Evolutionary conservation across 257 asterid species (phyloP), one percentile per base, ranked within the genome.

Genomic region (Prunella vulgaris): DNA sequence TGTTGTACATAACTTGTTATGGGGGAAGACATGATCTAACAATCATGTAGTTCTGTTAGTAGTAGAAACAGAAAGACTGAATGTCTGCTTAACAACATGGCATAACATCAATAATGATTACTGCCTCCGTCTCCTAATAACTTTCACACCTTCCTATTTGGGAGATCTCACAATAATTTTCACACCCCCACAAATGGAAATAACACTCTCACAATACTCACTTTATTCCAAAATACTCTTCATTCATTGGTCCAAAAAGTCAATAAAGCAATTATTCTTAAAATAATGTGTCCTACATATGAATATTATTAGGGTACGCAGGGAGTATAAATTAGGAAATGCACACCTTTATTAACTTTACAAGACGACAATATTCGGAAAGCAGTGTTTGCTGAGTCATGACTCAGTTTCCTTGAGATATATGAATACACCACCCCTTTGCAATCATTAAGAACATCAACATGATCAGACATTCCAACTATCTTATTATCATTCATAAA

Each of bases 381-480:
- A 37, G 86, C 92, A 56, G 62, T 73, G 81, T 90, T 81, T 40
- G 96, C 92, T 68, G 82, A 76, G 56, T 86, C 97, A 65, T 75
- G 82, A 59, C 87, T 57, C 66, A 88, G 86, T 60, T 86, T 86
- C 75, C 90, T 88, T 1, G 96, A 84, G 60, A 90, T 74, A 87
- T 88, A 90, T 10, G 97, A 82, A 75, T 72, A 79, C n/a, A 88
- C 96, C 65, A 88, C 87, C n/a, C 90, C 92, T 78, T 83, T 90
- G 78, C 97, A 90, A 77, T 90, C 94, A 75, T 74, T 85, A 69
- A 90, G 74, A 74, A 79, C 73, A 38, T 80, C 85, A 40, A 76
- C 75, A 33, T 78, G 59, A 52, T 52, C 74, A 38, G 85, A 74
- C 52, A 70, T 74, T 64, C 84, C 94, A 69, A 75, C 73, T 48